phyloP scores from a whole-genome alignment of 331 rosid species.

The Arachis monticola region DNA sequence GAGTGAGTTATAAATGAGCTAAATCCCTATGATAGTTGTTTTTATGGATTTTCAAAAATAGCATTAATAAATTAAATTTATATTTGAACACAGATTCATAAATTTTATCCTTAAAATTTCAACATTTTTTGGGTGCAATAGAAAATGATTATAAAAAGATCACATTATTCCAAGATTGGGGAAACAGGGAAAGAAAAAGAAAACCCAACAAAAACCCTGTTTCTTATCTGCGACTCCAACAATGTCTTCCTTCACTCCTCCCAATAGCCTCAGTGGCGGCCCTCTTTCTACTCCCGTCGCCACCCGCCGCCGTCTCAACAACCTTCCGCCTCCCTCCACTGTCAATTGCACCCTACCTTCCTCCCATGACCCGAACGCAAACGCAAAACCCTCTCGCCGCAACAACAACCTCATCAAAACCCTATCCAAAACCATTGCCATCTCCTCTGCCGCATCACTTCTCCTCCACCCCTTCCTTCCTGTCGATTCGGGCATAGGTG shows the following conservation, averaged over 20 bases:
- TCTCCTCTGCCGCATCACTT: constrained; percentile 68
- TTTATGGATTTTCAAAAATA: too few relatives aligned
- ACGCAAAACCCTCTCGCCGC: constrained; percentile 2
- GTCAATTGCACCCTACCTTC: constrained; percentile 42
- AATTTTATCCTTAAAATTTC: too few relatives aligned
- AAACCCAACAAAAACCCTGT: constrained; percentile 55
- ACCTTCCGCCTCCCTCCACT: constrained; percentile 38
- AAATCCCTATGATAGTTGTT: too few relatives aligned
- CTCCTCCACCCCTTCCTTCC: constrained; percentile 39
- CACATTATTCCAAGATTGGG: background rate
- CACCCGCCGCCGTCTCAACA: constrained; percentile 44
- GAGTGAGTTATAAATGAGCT: too few relatives aligned
- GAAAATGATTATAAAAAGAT: background rate
- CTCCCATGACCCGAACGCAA: constrained; percentile 45
- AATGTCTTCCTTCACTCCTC: constrained; percentile 70
- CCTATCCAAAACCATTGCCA: constrained; percentile 60
- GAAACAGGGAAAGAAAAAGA: background rate
- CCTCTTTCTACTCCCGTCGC: constrained; percentile 37
- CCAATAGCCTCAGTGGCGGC: constrained; percentile 47
- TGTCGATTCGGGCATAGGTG: constrained; percentile 2
- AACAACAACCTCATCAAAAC: constrained; percentile 42
- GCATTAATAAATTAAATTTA: too few relatives aligned
- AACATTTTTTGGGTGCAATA: too few relatives aligned
- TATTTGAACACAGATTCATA: too few relatives aligned
- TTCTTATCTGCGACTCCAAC: constrained; percentile 17